Evolutionary conservation across 2,329 filamentous ascomycete species (phyloP), one percentile per base, ranked within the genome.

Genomic region (Aspergillus unguis): DNA sequence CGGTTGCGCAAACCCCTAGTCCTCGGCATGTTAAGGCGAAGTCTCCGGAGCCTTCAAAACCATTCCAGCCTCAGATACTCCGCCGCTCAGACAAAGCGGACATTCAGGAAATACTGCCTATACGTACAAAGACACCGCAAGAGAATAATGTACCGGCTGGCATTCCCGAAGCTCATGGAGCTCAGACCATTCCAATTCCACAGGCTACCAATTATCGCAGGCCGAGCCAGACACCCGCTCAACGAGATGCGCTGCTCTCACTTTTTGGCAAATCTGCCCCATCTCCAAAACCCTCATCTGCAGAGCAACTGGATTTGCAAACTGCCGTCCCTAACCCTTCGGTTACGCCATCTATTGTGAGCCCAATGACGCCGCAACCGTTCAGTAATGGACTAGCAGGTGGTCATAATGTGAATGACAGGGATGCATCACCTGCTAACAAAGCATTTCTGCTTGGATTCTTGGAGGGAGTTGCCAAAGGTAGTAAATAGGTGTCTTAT

Each of bases 391-490:
- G 53, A 9, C 57, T 63, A 5, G 60, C 53, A 31, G 56, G 60
- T 10, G 55, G 61, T n/a, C 49, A 49, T 11, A 77, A 77, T 31
- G 75, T 81, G 9, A 83, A 52, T 10, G 66, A 60, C 46, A 65
- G 59, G n/a, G 57, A 66, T 38, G 72, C 74, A 17, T 87, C 85
- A 3, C 82, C 87, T 0, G 86, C 83, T 0, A 85, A 94, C 60
- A 86, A 88, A 65, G 85, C 79, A 11, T 94, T 94, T 62, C 73
- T 95, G 65, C 76, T 94, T 47, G 86, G 82, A 7, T 94, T 90
- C 65, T 73, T 95, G 62, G 83, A 89, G 58, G 76, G 76, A 52
- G 76, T 80, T 53, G 75, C 72, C 2, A 76, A 77, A 56, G 72
- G 70, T 31, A 70, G 66, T 50, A 68, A 65, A 55, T 73, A 66